A percentile compares a stretch with the other conserved stretches of the same genome.
Conservation (phyloP, 768 basidiomycete genomes). For the Saitozyma podzolica region DNA sequence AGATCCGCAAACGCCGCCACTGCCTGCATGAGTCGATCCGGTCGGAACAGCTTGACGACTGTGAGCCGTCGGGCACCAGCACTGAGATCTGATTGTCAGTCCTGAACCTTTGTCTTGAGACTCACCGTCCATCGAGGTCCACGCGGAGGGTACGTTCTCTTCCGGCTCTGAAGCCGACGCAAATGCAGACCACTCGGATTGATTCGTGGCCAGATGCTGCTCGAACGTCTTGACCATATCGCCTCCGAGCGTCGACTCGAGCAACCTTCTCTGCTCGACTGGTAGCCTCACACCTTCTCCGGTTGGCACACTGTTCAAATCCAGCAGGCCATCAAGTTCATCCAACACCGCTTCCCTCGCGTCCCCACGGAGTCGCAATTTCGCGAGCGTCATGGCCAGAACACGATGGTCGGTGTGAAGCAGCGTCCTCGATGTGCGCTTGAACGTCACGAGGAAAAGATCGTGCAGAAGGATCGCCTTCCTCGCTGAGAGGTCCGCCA, state of each 20-base stretch:
- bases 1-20: conserved; percentile 70
- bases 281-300: conserved; percentile 56
- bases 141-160: conserved; percentile 68
- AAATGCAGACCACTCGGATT: conserved; percentile 72
- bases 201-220: conserved; percentile 47
- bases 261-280: conserved; percentile 35
- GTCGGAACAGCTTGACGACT: conserved; percentile 85
- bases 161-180: conserved; percentile 69
- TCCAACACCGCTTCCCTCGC: conserved; percentile 59
- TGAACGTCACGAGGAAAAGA: conserved; percentile 83
- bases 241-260: conserved; percentile 16
- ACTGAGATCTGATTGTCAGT: conserved; percentile 59
- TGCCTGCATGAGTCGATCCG: conserved; percentile 85
- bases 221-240: conserved; percentile 26
- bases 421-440: conserved; percentile 83
- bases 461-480: conserved; percentile 80
- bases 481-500: conserved; percentile 71
- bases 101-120: background rate
- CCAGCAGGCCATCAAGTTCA: conserved; percentile 88
- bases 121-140: conserved; percentile 69
- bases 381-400: conserved; percentile 83
- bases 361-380: conserved; percentile 74
- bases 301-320: conserved; percentile 50
- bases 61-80: conserved; percentile 69
- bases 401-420: conserved; percentile 87